Percentiles rank a stretch among this genome's conserved stretches.
phyloP scores from a whole-genome alignment of 495 filamentous ascomycete species.

The Evernia prunastri region DNA sequence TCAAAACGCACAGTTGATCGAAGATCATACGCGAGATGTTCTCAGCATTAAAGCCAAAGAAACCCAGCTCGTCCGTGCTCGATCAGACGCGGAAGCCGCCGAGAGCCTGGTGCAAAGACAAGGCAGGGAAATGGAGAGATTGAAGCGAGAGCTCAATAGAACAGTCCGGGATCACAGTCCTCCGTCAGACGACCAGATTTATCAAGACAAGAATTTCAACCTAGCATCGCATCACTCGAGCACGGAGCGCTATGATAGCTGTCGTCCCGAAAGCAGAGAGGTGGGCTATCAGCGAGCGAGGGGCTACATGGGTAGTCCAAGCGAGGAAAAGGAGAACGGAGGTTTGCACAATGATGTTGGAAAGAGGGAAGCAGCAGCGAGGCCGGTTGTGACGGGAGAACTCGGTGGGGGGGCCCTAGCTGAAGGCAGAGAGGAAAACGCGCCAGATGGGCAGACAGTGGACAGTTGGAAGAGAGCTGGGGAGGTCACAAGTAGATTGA shows the following conservation, averaged over 20 bases:
- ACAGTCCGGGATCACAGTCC: conserved; percentile 23
- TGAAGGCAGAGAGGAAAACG: conserved; percentile 19
- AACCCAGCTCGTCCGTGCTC: conserved; percentile 87
- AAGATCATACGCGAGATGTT: conserved; percentile 93
- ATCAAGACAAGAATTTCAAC: conserved; percentile 43
- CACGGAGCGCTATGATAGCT: conserved; percentile 16
- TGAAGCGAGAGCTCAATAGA: conserved; percentile 66
- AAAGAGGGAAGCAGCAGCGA: conserved; percentile 17
- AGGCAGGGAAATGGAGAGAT: conserved; percentile 80
- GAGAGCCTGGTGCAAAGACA: conserved; percentile 77
- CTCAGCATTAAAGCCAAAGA: conserved; percentile 97
- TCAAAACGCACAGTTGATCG: conserved; percentile 92
- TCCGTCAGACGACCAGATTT: conserved; percentile 38
- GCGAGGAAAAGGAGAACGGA: conserved; percentile 77
- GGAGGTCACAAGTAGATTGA: conserved; percentile 97
- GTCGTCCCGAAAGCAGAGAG: conserved; percentile 13
- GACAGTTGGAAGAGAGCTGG: conserved; percentile 97
- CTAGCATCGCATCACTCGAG: conserved; percentile 14
- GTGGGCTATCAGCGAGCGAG: conserved; percentile 36
- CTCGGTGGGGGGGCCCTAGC: conserved; percentile 11
- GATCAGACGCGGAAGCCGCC: conserved; percentile 81
- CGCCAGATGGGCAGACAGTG: conserved; percentile 49
- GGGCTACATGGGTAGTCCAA: conserved; percentile 67
- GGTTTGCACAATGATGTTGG: conserved; percentile 35
- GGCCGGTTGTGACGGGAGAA: conserved; percentile 28